A percentile compares a stretch with the other conserved stretches of the same genome.
Conservation (phyloP, 2,329 filamentous ascomycete genomes). For the Rhynchosporium graminicola region DNA sequence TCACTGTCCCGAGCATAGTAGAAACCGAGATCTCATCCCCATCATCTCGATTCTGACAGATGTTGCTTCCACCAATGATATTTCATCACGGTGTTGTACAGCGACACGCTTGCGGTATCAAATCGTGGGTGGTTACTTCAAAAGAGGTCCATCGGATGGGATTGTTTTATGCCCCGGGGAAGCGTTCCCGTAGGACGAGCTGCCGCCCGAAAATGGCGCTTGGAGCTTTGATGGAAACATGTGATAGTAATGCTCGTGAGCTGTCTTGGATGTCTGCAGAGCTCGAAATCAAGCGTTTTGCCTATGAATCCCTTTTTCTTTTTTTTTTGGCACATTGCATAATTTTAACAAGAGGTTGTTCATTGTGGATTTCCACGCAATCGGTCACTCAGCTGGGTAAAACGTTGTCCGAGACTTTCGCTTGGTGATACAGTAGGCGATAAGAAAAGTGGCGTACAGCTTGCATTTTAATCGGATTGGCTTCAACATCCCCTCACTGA, state of each 20-base stretch:
- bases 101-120: slow-evolving; percentile 23
- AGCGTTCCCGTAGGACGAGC: slow-evolving; percentile 2
- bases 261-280: not conserved
- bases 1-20: slow-evolving; percentile 9
- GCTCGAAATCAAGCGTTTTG: not conserved
- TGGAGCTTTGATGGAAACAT: not conserved
- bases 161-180: slow-evolving; percentile 20
- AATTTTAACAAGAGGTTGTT: not conserved
- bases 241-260: slow-evolving; percentile 11
- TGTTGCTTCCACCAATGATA: slow-evolving; percentile 10
- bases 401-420: not conserved
- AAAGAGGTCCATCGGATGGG: slow-evolving; percentile 24
- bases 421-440: slow-evolving; percentile 22
- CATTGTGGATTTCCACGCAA: not conserved
- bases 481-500: slow-evolving; percentile 9
- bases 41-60: slow-evolving; percentile 19
- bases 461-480: not conserved
- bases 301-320: not conserved
- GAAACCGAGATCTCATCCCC: slow-evolving; percentile 7
- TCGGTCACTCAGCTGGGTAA: not conserved
- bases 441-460: slow-evolving; percentile 14
- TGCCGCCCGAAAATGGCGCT: not conserved
- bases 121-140: not conserved
- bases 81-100: slow-evolving; percentile 9
- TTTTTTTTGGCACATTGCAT: too few relatives aligned